Conservation (phyloP, 2,329 filamentous ascomycete species). For the Trichoderma oligosporum region DNA sequence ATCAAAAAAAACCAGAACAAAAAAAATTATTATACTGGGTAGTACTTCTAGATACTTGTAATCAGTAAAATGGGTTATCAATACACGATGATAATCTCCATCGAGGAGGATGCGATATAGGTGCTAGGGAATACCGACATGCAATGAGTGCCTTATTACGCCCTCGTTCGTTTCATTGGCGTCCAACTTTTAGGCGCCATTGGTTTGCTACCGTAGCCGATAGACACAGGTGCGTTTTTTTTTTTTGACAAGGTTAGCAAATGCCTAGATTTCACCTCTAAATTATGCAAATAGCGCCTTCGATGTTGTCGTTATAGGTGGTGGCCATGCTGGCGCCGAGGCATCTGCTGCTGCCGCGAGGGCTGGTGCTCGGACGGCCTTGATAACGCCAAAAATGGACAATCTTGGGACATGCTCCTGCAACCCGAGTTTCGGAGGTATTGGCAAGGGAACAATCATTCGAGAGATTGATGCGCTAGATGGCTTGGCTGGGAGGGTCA, state of each 20-base stretch:
- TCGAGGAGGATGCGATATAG: not conserved
- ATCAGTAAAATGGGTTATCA: not conserved
- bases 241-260: not conserved
- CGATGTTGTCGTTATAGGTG: conserved; percentile 93
- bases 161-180: conserved; percentile 24
- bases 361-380: conserved; percentile 79
- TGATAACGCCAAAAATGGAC: conserved; percentile 82
- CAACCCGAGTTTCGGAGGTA: conserved; percentile 97
- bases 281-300: conserved; percentile 53
- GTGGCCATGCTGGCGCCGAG: conserved; percentile 92
- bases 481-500: conserved; percentile 79
- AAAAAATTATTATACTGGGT: conserved; percentile 15
- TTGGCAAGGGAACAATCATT: conserved; percentile 94
- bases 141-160: conserved; percentile 31
- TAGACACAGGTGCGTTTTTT: conserved; percentile 29
- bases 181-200: conserved; percentile 22
- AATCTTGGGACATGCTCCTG: conserved; percentile 95
- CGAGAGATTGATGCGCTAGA: conserved; percentile 94
- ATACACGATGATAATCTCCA: not conserved
- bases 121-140: conserved; percentile 19
- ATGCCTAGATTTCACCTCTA: not conserved
- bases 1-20: conserved; percentile 1
- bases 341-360: conserved; percentile 88
- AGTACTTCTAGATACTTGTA: too few species aligned
- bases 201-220: conserved; percentile 32